Evolutionary conservation across 805 yeast species (phyloP).

Genomic region (Kluyveromyces aestuarii): DNA sequence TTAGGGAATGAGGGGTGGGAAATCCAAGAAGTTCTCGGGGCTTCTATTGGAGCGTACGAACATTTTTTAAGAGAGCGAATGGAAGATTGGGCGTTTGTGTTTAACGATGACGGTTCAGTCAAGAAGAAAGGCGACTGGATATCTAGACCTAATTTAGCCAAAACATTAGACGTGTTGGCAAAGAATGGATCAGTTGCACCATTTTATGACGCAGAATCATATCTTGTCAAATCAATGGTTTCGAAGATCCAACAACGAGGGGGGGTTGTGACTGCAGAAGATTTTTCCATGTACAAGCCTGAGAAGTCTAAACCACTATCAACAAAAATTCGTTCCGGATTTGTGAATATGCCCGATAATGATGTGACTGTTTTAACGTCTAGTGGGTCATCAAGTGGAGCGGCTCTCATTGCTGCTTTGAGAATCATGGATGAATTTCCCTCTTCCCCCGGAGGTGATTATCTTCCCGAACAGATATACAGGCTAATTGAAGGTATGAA

Average conservation of each 20-base stretch:
- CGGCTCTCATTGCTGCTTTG: conserved; percentile 70
- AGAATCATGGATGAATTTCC: conserved; percentile 47
- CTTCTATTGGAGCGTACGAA: conserved; percentile 34
- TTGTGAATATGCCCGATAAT: conserved; percentile 29
- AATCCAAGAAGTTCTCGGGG: conserved; percentile 36
- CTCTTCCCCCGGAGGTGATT: conserved; percentile 36
- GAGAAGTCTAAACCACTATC: conserved; percentile 32
- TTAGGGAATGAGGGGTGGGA: conserved; percentile 59
- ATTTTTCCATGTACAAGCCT: conserved; percentile 55
- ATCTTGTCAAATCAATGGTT: conserved; percentile 56
- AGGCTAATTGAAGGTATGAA: conserved; percentile 80
- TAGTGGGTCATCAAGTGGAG: conserved; percentile 75
- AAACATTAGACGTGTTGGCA: conserved; percentile 62
- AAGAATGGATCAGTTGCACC: conserved; percentile 65
- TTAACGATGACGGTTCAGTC: conserved; percentile 27
- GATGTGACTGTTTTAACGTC: conserved; percentile 44
- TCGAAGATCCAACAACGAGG: conserved; percentile 41
- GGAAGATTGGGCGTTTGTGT: conserved; percentile 50
- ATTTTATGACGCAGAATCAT: conserved; percentile 78
- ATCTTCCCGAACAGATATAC: conserved; percentile 45
- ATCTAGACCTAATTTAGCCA: conserved; percentile 51
- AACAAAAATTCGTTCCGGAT: conserved; percentile 18
- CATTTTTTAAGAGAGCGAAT: conserved; percentile 24
- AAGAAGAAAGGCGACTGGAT: conserved; percentile 51
- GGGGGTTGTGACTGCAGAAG: conserved; percentile 60